phyloP scores from a whole-genome alignment of 2,329 filamentous ascomycete genomes.

The Curvularia lunata region DNA sequence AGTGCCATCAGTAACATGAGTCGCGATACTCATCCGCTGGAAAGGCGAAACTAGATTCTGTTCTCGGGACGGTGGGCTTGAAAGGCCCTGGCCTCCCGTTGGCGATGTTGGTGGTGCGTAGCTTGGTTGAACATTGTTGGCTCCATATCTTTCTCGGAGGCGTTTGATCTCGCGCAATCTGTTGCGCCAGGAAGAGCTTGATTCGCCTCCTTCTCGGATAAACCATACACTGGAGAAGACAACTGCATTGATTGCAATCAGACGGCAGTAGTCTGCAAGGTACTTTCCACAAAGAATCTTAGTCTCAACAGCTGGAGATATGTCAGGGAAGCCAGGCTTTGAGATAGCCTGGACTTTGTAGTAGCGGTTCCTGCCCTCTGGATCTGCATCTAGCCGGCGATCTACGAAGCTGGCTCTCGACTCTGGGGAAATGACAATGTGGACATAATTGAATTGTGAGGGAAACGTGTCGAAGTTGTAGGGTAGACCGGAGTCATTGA shows the following conservation, averaged over 20 bases:
- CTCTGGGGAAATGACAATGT: constrained; percentile 92
- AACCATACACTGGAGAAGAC: constrained; percentile 94
- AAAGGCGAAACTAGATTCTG: constrained; percentile 39
- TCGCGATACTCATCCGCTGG: constrained; percentile 46
- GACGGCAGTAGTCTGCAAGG: constrained; percentile 82
- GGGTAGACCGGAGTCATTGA: constrained; percentile 91
- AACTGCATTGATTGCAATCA: constrained; percentile 89
- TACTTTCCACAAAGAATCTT: constrained; percentile 87
- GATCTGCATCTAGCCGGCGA: constrained; percentile 50
- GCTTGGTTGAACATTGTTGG: constrained; percentile 18
- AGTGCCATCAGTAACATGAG: constrained; percentile 46
- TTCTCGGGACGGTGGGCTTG: constrained; percentile 38
- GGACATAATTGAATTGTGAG: constrained; percentile 94
- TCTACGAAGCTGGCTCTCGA: constrained; percentile 78
- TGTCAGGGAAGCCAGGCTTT: constrained; percentile 86
- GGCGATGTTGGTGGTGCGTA: constrained; percentile 34
- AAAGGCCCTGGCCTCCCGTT: constrained; percentile 25
- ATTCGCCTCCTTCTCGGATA: constrained; percentile 75
- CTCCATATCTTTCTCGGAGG: constrained; percentile 68
- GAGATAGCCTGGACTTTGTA: constrained; percentile 91
- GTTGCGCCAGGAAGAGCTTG: constrained; percentile 88
- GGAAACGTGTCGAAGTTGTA: constrained; percentile 93
- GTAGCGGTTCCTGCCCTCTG: constrained; percentile 61
- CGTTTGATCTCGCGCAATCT: constrained; percentile 83
- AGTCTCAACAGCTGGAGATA: constrained; percentile 85